Conservation (phyloP, 2,329 filamentous ascomycete species). For the Apiospora malaysiana region DNA sequence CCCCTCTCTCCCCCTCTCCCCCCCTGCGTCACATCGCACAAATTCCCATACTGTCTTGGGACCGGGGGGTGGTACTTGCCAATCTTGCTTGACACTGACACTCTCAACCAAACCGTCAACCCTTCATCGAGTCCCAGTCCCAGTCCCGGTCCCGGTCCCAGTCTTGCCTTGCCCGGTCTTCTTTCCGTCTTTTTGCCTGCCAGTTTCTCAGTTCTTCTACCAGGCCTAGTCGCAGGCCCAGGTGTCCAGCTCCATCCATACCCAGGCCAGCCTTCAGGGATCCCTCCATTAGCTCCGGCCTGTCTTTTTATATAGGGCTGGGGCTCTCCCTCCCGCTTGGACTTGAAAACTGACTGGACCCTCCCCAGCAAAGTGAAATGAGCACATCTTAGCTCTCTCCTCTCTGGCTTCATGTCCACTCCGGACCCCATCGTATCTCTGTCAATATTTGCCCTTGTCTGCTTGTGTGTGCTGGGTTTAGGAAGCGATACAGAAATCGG, state of each 20-base stretch:
- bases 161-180: neutral
- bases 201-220: neutral
- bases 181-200: too few species aligned
- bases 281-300: slow-evolving; percentile 18
- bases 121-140: neutral
- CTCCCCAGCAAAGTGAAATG: slow-evolving; percentile 22
- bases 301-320: slow-evolving; percentile 27
- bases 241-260: neutral
- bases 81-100: slow-evolving; percentile 18
- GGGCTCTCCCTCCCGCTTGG: slow-evolving; percentile 26
- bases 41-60: slow-evolving; percentile 20
- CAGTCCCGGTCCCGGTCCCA: neutral
- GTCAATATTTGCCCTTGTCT: slow-evolving; percentile 14
- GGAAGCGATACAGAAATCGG: slow-evolving; percentile 7
- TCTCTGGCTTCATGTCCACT: slow-evolving; percentile 16
- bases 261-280: neutral
- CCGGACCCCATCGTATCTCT: slow-evolving; percentile 6
- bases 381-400: slow-evolving; percentile 18
- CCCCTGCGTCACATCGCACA: slow-evolving; percentile 24
- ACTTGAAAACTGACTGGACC: slow-evolving; percentile 20
- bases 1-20: neutral
- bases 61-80: slow-evolving; percentile 14
- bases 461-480: slow-evolving; percentile 2
- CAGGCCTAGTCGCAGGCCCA: neutral
- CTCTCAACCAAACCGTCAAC: slow-evolving; percentile 7